A percentile compares a stretch with the other conserved stretches of the same genome.
These are phyloP conservation scores for Chenopodium suecicum DNA, from an alignment of 148 eudicot species.

Conservation along the genomic window DNA sequence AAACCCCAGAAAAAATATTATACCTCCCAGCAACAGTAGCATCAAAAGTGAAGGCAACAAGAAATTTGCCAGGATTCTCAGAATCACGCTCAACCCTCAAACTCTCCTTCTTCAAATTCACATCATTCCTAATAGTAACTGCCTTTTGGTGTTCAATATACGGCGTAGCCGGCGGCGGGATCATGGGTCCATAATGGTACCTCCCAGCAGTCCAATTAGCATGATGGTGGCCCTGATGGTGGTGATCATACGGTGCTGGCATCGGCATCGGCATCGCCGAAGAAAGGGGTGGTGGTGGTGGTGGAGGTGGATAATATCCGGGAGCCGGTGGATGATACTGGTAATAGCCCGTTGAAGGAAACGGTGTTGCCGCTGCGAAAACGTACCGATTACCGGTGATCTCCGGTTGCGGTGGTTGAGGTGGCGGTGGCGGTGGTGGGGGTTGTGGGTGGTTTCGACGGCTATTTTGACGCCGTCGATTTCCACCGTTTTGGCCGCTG, in stretches of 20 bases:
- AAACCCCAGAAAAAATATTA: background rate
- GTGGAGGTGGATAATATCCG: constrained; percentile 58
- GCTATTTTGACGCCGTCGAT: constrained; percentile 44
- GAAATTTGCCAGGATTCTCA: constrained; percentile 66
- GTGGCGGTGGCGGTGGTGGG: constrained; percentile 27
- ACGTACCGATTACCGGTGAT: constrained; percentile 58
- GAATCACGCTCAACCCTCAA: constrained; percentile 73
- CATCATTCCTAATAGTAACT: constrained; percentile 83
- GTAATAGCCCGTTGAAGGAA: constrained; percentile 57
- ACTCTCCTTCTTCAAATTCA: constrained; percentile 90
- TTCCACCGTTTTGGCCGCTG: constrained; percentile 30
- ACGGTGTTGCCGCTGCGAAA: constrained; percentile 78
- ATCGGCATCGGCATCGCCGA: constrained; percentile 38
- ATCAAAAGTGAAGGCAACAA: constrained; percentile 84
- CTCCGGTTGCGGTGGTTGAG: constrained; percentile 39
- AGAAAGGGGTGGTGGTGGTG: constrained; percentile 42
- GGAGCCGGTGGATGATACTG: constrained; percentile 46
- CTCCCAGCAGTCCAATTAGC: constrained; percentile 53
- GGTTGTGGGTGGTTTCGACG: constrained; percentile 39
- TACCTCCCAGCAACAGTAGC: constrained; percentile 93
- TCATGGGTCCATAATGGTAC: constrained; percentile 59
- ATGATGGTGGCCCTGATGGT: constrained; percentile 52
- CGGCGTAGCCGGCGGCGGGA: constrained; percentile 45
- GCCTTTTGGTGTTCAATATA: constrained; percentile 93
- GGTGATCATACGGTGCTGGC: constrained; percentile 81